Evolutionary conservation across 1,284 basidiomycete genomes (phyloP), one percentile per base, ranked within the genome.

Genomic region (Ustilago bromivora): DNA sequence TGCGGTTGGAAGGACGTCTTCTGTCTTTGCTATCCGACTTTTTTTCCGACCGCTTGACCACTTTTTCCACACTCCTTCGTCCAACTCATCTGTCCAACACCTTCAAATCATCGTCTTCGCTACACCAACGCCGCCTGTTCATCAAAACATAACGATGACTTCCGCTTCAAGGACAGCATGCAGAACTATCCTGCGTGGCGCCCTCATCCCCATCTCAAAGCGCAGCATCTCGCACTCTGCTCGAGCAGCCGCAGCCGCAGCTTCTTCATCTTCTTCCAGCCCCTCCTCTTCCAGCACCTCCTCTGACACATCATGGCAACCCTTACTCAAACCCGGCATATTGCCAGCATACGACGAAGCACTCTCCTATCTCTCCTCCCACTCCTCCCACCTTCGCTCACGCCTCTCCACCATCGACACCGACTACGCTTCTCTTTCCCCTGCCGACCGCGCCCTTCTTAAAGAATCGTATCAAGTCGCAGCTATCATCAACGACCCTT

Each of bases 261-360:
- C 40, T 15, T 57, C 56, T 28, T 32, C 49, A 12, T 34, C 59
- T 12, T 46, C 56, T 12, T 46, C 56, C 23, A 43, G 7, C 38
- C 7, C 62, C 23, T 41, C 41, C 28, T 60, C 62, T 23, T 19
- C 32, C 19, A 31, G 5, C 19, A 11, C 62, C 1, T 57, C 62
- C 23, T 23, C 61, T 4, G 53, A 57, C 52, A 31, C 76, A 1
- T 6, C 71, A 11, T 85, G 84, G 84, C 69, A 75, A 49, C 83
- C 78, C 9, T 91, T 93, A 0, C 85, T 96, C 10, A 88, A 88
- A 23, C 86, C 87, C 19, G 93, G 93, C 8, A 88, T 90, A 8
- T 87, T 94, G 34, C 92, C 93, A 1, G 93, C 91, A 9, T 96
- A 94, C 79, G 94, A 96, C 87, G 89, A 92, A 72, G 93, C 94